phyloP scores from a whole-genome alignment of 208 protist genomes.

The Trypanosoma platydactyli region DNA sequence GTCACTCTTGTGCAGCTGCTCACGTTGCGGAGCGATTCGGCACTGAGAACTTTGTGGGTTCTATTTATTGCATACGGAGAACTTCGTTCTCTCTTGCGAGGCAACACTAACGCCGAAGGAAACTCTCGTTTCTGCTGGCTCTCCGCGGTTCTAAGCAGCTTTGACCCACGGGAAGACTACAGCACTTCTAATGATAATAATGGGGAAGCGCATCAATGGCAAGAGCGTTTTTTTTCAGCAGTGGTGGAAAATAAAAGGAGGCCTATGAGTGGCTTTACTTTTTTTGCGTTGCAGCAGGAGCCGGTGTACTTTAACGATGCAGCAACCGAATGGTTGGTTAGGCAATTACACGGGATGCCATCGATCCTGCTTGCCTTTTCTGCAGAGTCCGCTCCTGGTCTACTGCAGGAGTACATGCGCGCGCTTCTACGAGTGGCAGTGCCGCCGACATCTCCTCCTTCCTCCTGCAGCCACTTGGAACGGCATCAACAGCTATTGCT shows the following conservation, averaged over 20 bases:
- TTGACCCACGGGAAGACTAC: constrained; percentile 20
- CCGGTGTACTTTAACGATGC: neutral
- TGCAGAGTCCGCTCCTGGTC: constrained; percentile 6
- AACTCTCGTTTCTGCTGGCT: constrained; percentile 8
- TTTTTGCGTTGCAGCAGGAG: constrained; percentile 10
- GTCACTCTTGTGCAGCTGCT: constrained; percentile 14
- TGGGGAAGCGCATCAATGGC: too few relatives aligned
- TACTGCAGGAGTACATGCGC: constrained; percentile 33
- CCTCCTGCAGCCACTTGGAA: neutral
- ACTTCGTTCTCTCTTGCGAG: neutral
- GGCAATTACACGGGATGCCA: constrained; percentile 25
- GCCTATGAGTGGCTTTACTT: neutral
- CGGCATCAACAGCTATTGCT: constrained; percentile 22
- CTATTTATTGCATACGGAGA: constrained; percentile 15
- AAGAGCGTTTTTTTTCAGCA: too few relatives aligned
- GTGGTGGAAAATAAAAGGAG: neutral
- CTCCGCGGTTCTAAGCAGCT: constrained; percentile 11
- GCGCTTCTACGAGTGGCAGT: constrained; percentile 28
- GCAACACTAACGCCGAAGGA: neutral
- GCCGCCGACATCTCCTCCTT: neutral
- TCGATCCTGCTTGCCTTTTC: constrained; percentile 22
- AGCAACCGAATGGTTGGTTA: constrained; percentile 22
- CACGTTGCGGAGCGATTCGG: neutral
- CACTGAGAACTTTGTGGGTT: constrained; percentile 16
- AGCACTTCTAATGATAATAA: neutral